phyloP scores from a whole-genome alignment of 2,329 filamentous ascomycete species.

The Penicillium polonicum region DNA sequence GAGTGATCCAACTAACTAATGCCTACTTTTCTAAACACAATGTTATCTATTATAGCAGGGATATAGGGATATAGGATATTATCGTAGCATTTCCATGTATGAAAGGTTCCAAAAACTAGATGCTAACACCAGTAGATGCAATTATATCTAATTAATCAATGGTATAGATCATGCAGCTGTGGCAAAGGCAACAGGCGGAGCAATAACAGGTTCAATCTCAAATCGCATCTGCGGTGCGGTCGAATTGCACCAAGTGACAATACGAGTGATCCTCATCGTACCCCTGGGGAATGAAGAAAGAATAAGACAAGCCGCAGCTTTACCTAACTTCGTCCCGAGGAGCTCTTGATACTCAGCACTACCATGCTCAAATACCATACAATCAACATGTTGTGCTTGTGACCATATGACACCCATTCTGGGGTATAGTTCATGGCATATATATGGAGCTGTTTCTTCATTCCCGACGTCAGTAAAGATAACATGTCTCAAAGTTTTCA shows the following conservation, averaged over 20 bases:
- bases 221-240: background rate
- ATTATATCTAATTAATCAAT: too few species aligned
- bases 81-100: background rate
- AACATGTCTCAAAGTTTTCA: background rate
- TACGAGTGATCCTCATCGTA: background rate
- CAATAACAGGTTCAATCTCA: background rate
- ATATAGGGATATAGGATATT: too few species aligned
- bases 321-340: background rate
- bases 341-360: background rate
- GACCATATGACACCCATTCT: background rate
- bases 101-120: too few species aligned
- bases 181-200: background rate
- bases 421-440: background rate
- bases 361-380: background rate
- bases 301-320: background rate
- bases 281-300: background rate
- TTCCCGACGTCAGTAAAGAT: background rate
- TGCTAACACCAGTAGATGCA: background rate
- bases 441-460: background rate
- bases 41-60: background rate
- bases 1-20: too few species aligned
- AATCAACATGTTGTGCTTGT: background rate
- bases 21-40: background rate
- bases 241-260: background rate
- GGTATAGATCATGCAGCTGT: background rate